These are phyloP conservation scores for Wickerhamomyces strasburgensis DNA, from an alignment of 805 yeast genomes.

Conservation along the genomic window DNA sequence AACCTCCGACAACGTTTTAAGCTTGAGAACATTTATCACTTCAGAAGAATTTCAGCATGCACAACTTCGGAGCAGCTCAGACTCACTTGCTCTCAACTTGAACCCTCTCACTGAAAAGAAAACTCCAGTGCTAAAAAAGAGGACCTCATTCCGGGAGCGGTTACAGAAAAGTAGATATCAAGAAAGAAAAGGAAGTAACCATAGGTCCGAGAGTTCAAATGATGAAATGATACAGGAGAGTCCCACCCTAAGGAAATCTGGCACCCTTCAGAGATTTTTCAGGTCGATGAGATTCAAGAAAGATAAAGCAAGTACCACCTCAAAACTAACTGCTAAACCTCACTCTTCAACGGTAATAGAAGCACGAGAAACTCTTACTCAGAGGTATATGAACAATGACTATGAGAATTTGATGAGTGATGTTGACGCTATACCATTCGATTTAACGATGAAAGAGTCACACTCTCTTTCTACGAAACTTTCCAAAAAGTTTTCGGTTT, in stretches of 20 bases:
- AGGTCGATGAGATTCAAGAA: not conserved
- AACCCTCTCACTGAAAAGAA: no score
- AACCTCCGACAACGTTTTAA: no score
- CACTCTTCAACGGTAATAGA: conserved; percentile 1
- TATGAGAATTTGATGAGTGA: conserved; percentile 21
- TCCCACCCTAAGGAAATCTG: not conserved
- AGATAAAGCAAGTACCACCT: no score
- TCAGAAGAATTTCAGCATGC: no score
- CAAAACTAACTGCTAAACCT: not conserved
- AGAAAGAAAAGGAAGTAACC: no score
- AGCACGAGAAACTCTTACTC: conserved; percentile 23
- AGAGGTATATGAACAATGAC: conserved; percentile 19
- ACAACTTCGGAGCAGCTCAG: no score
- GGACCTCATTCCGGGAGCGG: no score
- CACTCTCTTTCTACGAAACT: conserved; percentile 7
- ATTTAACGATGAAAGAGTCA: conserved; percentile 13
- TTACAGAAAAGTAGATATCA: no score
- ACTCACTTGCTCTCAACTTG: no score
- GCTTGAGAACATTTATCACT: no score
- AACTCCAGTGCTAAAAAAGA: no score
- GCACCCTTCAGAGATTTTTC: not conserved
- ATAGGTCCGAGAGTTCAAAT: not conserved
- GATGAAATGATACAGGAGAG: not conserved
- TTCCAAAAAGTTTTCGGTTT: conserved; percentile 9
- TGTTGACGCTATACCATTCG: conserved; percentile 23